A percentile compares a stretch with the other conserved stretches of the same genome.
Conservation (phyloP, 352 stramenopile species). For the Phytophthora boehmeriae region DNA sequence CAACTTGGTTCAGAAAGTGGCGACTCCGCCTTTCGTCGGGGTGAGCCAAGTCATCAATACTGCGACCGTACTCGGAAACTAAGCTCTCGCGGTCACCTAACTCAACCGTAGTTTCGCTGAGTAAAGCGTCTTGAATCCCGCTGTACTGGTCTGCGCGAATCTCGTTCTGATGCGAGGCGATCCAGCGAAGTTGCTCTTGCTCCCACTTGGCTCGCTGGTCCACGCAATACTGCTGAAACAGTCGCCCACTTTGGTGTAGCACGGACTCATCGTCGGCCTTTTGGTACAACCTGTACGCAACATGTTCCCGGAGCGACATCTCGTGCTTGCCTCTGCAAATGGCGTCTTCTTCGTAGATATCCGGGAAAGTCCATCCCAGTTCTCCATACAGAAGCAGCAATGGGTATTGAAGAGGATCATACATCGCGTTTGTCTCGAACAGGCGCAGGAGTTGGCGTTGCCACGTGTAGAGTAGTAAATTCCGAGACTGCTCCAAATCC, state of each 20-base stretch:
- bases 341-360: not conserved
- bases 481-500: not conserved
- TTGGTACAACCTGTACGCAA: not conserved
- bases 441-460: not conserved
- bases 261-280: not conserved
- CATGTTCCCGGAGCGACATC: too few relatives aligned
- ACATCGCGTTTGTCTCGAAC: slow-evolving; percentile 9
- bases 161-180: too few relatives aligned
- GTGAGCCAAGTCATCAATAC: not conserved
- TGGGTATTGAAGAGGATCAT: slow-evolving; percentile 11
- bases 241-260: not conserved
- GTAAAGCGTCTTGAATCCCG: too few relatives aligned
- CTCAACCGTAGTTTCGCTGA: too few relatives aligned
- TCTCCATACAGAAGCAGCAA: slow-evolving; percentile 9
- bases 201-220: too few relatives aligned
- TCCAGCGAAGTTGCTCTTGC: too few relatives aligned
- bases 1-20: not conserved
- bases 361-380: slow-evolving; percentile 9
- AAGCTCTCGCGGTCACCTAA: not conserved
- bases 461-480: not conserved
- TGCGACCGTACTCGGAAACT: not conserved
- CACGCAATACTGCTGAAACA: too few relatives aligned
- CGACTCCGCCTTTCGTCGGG: not conserved
- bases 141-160: too few relatives aligned
- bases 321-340: not conserved